A percentile compares a stretch with the other conserved stretches of the same genome.
These are phyloP conservation scores for Hirsutella rhossiliensis DNA, from an alignment of 2,329 filamentous ascomycete species.

Conservation along the genomic window DNA sequence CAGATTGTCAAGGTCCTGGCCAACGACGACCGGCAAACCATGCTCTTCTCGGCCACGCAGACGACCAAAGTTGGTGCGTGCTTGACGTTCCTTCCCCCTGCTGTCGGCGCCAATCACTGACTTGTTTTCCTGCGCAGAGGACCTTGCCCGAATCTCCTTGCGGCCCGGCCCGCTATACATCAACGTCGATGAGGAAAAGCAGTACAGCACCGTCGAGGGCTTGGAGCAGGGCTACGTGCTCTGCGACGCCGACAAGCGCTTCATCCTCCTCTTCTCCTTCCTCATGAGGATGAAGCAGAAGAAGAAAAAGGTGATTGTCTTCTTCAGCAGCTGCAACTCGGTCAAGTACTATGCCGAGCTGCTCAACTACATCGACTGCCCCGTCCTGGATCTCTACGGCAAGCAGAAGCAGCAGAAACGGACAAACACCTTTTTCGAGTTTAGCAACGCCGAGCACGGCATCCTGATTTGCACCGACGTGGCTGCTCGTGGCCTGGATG, in stretches of 20 bases:
- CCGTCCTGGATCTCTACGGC: conserved; percentile 75
- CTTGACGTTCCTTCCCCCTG: neutral
- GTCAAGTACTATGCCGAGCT: conserved; percentile 95
- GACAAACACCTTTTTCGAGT: conserved; percentile 98
- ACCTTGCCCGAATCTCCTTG: conserved; percentile 86
- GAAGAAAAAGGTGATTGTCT: conserved; percentile 97
- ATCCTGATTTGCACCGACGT: conserved; percentile 95
- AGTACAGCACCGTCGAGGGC: conserved; percentile 84
- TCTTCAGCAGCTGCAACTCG: conserved; percentile 84
- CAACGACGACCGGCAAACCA: conserved; percentile 77
- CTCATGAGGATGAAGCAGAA: conserved; percentile 64
- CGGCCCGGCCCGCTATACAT: conserved; percentile 88
- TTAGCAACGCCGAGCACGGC: conserved; percentile 63
- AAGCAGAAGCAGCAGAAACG: conserved; percentile 99
- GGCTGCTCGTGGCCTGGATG: conserved; percentile 83
- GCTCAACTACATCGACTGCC: conserved; percentile 94
- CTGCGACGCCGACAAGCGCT: conserved; percentile 87
- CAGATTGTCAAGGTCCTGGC: conserved; percentile 92
- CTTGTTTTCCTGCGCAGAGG: conserved; percentile 40
- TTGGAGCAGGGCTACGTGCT: conserved; percentile 93
- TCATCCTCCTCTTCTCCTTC: conserved; percentile 88
- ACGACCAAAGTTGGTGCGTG: conserved; percentile 70
- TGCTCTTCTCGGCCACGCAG: conserved; percentile 98
- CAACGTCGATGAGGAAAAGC: conserved; percentile 85
- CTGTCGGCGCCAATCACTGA: neutral